Base-by-base conservation (phyloP, 306 rosid species). In the Glycine soja region DNA sequence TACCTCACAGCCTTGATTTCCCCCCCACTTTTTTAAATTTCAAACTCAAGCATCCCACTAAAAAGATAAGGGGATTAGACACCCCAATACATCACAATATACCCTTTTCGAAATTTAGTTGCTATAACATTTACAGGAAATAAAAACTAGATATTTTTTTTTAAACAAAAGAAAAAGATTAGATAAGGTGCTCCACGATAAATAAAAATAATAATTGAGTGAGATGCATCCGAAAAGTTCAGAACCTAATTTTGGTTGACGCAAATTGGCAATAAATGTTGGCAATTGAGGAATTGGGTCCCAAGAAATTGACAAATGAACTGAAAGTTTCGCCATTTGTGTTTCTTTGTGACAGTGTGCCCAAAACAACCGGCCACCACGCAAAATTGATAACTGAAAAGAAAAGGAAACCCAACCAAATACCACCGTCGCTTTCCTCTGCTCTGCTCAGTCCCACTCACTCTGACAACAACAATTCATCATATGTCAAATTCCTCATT, bases 291-390 rank as follows among this genome's bases (percentile, higher is more conserved):
- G 19, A 63, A 63, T 40, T 58, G 62, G 83, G 83, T 69, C 85
- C 82, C 34, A 0, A 9, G 46, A 75, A 74, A 81, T 72, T 76
- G 90, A 89, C 87, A 87, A 63, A 65, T 75, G n/a, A 85, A 80
- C 80, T 59, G 36, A 80, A 36, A 80, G 81, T 64, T 83, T 80
- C 81, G 78, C 78, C 72, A 78, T 65, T 59, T 40, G 68, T 43
- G 46, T 19, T 34, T 70, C 52, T 47, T 72, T 47, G 38, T 38
- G 58, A 72, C 57, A 19, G 7, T 47, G 30, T 75, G 81, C 16
- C 71, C 42, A 56, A 58, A 79, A 79, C 63, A 57, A 48, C 12
- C 46, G 72, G 38, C 40, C 79, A 78, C 72, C 15, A 7, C 30
- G 61, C 30, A 34, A 11, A 71, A 56, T 79, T 45, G 59, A 54